Conservation (phyloP, 2,329 filamentous ascomycete genomes). For the Basipetospora chlamydospora region DNA sequence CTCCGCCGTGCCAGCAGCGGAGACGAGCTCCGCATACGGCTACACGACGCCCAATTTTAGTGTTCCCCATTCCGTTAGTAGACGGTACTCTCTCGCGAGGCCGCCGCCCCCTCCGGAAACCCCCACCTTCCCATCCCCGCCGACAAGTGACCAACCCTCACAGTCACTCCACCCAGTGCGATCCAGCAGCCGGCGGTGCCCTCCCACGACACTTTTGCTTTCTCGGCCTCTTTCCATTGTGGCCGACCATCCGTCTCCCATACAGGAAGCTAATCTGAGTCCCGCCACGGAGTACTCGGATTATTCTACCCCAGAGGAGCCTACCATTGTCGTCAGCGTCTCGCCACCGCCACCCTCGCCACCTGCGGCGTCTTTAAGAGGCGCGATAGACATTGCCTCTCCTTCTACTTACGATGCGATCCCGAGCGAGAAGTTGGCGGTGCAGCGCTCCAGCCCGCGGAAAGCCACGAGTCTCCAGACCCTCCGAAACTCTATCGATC, state of each 20-base stretch:
- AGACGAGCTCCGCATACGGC: conserved; percentile 9
- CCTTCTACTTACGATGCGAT: neutral
- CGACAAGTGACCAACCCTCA: conserved; percentile 9
- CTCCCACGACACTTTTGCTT: conserved; percentile 29
- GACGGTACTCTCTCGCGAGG: conserved; percentile 28
- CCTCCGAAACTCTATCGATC: conserved; percentile 10
- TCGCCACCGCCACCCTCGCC: conserved; percentile 2
- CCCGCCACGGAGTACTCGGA: neutral
- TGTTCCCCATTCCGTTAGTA: conserved; percentile 29
- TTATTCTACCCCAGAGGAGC: neutral
- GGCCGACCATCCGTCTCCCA: conserved; percentile 36
- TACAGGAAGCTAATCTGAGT: conserved; percentile 10
- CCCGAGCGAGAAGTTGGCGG: conserved; percentile 5
- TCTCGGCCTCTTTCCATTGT: conserved; percentile 40
- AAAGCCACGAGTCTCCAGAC: conserved; percentile 17
- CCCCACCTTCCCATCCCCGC: conserved; percentile 6
- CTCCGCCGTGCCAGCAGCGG: neutral
- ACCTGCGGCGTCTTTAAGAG: neutral
- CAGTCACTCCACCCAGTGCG: conserved; percentile 8
- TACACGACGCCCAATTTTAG: conserved; percentile 34
- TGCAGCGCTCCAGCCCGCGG: conserved; percentile 12
- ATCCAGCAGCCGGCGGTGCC: conserved; percentile 13
- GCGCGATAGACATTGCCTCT: too few species aligned
- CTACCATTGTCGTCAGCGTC: conserved; percentile 2
- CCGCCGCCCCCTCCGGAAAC: conserved; percentile 11